phyloP scores from a whole-genome alignment of 2,329 filamentous ascomycete species.

The Botrytis paeoniae region DNA sequence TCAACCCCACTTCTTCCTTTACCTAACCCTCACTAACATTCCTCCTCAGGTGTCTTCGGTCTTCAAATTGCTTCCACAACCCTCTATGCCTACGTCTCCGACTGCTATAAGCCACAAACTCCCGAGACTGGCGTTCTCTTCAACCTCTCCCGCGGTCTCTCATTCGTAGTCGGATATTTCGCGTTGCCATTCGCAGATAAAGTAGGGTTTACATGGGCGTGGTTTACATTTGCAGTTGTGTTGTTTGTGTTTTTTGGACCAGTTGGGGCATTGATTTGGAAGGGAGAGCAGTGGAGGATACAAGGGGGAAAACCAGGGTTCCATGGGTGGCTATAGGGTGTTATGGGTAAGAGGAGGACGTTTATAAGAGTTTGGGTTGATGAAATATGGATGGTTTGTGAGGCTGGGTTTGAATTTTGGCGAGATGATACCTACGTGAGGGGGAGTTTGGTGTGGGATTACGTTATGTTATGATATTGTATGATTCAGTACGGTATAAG shows the following conservation, averaged over 20 bases:
- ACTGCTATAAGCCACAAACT: conserved; percentile 34
- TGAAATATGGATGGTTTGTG: neutral
- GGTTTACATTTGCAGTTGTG: conserved; percentile 31
- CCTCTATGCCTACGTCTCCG: conserved; percentile 34
- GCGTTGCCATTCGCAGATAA: conserved; percentile 28
- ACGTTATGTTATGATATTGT: neutral
- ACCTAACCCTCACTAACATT: neutral
- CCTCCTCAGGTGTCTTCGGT: conserved; percentile 27
- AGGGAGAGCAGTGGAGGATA: conserved; percentile 32
- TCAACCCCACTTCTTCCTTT: neutral
- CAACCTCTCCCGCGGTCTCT: conserved; percentile 31
- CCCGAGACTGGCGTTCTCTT: conserved; percentile 34
- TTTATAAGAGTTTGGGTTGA: neutral
- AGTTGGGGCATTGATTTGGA: conserved; percentile 30
- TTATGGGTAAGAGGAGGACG: neutral
- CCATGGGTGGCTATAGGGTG: conserved; percentile 27
- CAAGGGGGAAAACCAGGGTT: conserved; percentile 28
- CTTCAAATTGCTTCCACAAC: conserved; percentile 33
- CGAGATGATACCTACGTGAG: neutral
- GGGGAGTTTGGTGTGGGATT: neutral
- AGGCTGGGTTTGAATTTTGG: neutral
- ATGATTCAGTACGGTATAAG: neutral
- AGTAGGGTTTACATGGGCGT: conserved; percentile 30
- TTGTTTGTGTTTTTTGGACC: conserved; percentile 32
- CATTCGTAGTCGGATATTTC: conserved; percentile 34